A percentile compares a stretch with the other conserved stretches of the same genome.
phyloP scores from a whole-genome alignment of 148 eudicot species.

The Cornus florida region DNA sequence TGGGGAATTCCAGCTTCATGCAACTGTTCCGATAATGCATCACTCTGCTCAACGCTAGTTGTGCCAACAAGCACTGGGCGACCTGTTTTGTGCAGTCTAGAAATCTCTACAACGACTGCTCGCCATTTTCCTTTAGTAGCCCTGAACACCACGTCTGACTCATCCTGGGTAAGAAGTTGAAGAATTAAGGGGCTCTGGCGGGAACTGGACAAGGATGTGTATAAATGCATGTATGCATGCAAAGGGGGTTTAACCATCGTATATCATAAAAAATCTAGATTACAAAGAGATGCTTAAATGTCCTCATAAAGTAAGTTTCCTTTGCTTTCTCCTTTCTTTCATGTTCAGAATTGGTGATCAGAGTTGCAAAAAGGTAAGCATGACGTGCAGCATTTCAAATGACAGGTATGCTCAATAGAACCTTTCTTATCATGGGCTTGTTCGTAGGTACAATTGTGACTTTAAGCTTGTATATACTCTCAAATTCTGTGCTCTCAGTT shows the following conservation, averaged over 20 bases:
- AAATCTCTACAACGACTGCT: slow-evolving; percentile 94
- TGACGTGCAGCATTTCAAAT: background rate
- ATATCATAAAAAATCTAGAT: background rate
- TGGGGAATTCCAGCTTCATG: slow-evolving; percentile 87
- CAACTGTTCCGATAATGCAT: slow-evolving; percentile 79
- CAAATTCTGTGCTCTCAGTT: slow-evolving; percentile 96
- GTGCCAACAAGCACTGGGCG: slow-evolving; percentile 99
- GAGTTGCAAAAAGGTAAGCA: slow-evolving; percentile 3
- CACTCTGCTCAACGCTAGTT: slow-evolving; percentile 97
- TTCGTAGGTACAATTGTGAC: slow-evolving; percentile 97
- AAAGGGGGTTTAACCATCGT: background rate
- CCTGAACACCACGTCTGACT: slow-evolving; percentile 95
- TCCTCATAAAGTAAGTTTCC: background rate
- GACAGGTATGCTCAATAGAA: slow-evolving; percentile 23
- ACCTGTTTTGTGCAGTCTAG: slow-evolving; percentile 94
- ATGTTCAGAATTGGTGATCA: background rate
- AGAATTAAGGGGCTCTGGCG: slow-evolving; percentile 8
- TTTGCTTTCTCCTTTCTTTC: background rate
- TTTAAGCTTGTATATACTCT: slow-evolving; percentile 97
- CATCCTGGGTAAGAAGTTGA: slow-evolving; percentile 60
- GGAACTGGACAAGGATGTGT: background rate
- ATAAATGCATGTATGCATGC: slow-evolving; percentile 1
- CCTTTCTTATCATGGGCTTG: slow-evolving; percentile 99
- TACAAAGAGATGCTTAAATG: background rate
- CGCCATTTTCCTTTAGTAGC: slow-evolving; percentile 91